Conservation (phyloP, 106 monocot species). For the Chionographis japonica region DNA sequence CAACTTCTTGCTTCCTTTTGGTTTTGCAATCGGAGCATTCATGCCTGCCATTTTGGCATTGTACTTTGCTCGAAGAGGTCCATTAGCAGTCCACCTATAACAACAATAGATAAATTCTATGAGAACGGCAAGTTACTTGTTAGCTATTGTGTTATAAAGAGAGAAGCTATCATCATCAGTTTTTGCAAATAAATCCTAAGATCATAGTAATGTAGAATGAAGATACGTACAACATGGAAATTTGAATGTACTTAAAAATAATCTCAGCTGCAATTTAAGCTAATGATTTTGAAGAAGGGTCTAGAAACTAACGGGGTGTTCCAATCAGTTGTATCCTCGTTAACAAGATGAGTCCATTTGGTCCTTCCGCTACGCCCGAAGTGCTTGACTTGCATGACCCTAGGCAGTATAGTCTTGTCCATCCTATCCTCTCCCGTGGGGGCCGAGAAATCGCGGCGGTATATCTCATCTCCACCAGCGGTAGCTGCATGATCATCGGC, state of each 20-base stretch:
- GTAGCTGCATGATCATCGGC: constrained; percentile 56
- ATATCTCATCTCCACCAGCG: constrained; percentile 60
- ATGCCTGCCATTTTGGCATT: constrained; percentile 67
- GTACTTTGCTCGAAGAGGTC: constrained; percentile 74
- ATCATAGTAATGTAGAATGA: neutral
- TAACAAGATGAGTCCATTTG: constrained; percentile 98
- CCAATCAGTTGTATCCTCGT: constrained; percentile 98
- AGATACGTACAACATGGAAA: neutral
- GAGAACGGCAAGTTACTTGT: neutral
- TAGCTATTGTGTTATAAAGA: too few relatives aligned
- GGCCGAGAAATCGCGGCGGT: constrained; percentile 70
- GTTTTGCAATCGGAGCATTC: constrained; percentile 59
- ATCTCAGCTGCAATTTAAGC: neutral
- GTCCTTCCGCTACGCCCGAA: constrained; percentile 96
- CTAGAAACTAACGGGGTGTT: constrained; percentile 70
- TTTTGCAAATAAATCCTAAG: too few relatives aligned
- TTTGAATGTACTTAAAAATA: neutral
- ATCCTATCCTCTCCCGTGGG: constrained; percentile 96
- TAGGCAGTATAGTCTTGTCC: constrained; percentile 92
- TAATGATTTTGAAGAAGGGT: neutral
- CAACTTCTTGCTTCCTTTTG: constrained; percentile 80
- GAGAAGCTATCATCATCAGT: too few relatives aligned
- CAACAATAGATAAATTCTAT: constrained; percentile 2
- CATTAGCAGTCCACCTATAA: constrained; percentile 79
- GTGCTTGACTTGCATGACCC: constrained; percentile 99